Evolutionary conservation across 148 eudicot genomes (phyloP), one percentile per base, ranked within the genome.

Genomic region (Polygonum aviculare): DNA sequence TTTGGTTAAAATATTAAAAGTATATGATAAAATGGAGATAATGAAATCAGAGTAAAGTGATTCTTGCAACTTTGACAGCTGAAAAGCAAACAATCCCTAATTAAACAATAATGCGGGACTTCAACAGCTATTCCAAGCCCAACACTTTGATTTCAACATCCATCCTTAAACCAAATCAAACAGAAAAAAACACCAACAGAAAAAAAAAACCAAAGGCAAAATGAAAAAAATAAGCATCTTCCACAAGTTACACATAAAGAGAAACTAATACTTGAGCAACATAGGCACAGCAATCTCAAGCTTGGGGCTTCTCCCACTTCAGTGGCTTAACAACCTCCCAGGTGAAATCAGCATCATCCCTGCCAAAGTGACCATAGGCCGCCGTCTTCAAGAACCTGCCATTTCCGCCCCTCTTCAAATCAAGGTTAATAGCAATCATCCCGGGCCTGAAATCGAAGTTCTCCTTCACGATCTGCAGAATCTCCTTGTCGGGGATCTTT

Each of bases 271-370:
- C 69, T 60, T 60, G 39, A 62, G 69, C 69, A 62, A 62, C 38
- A 62, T 2, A 9, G 36, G 69, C 38, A 14, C 69, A 62, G 36
- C 69, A 62, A 62, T 62, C 60, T 62, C 21, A 62, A 62, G 52
- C 84, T 79, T 84, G 80, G 76, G 87, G 83, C 80, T 85, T 85
- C 38, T 85, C 87, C 85, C 85, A 82, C 71, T 85, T 85, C 75
- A 85, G 87, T 77, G 80, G 82, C 87, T 85, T 85, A 74, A 85
- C 85, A 14, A 75, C 80, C 83, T 85, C 87, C 87, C 87, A 85
- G 47, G 87, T 73, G 85, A 85, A 85, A 65, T 85, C 87, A 0
- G 85, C 45, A 47, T 85, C 87, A 6, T 82, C 87, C 79, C 87
- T 82, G 8, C 87, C 87, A 14, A 85, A 85, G 70, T 85, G 87